Conservation (phyloP, 1,139 yeast genomes). For the Blastobotrys capitulatus region DNA sequence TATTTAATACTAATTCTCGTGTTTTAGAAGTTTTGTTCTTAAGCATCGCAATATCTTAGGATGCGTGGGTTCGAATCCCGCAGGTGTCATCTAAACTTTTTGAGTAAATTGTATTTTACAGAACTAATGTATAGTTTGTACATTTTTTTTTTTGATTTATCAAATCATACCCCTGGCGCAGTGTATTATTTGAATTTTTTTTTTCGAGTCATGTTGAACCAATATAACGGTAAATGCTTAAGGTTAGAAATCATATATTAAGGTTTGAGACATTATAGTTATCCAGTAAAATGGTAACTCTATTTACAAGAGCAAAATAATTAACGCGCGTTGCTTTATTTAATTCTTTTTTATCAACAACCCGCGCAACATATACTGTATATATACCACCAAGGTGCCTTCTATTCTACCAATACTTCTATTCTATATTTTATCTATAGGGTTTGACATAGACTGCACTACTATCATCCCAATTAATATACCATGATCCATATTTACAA, state of each 20-base stretch:
- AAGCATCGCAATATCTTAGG: conserved; percentile 3
- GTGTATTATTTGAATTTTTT: neutral
- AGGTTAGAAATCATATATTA: neutral
- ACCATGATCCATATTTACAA: neutral
- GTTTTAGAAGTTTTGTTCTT: neutral
- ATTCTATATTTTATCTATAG: neutral
- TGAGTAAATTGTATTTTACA: neutral
- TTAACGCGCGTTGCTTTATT: too few relatives aligned
- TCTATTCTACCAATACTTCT: neutral
- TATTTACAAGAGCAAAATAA: too few relatives aligned
- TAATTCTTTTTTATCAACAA: too few relatives aligned
- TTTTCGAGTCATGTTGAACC: neutral
- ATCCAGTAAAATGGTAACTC: too few relatives aligned
- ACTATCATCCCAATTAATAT: conserved; percentile 2
- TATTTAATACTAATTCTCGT: too few relatives aligned
- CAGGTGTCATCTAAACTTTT: conserved; percentile 7
- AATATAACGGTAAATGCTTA: neutral
- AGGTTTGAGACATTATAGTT: too few relatives aligned
- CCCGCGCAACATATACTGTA: too few relatives aligned
- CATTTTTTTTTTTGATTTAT: too few relatives aligned
- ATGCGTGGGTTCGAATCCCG: conserved; percentile 11
- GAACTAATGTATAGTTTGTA: neutral
- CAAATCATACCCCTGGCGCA: neutral
- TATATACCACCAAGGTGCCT: neutral
- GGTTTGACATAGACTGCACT: neutral